Evolutionary conservation across 106 monocot species (phyloP).

Genomic region (Dioscorea dumetorum): DNA sequence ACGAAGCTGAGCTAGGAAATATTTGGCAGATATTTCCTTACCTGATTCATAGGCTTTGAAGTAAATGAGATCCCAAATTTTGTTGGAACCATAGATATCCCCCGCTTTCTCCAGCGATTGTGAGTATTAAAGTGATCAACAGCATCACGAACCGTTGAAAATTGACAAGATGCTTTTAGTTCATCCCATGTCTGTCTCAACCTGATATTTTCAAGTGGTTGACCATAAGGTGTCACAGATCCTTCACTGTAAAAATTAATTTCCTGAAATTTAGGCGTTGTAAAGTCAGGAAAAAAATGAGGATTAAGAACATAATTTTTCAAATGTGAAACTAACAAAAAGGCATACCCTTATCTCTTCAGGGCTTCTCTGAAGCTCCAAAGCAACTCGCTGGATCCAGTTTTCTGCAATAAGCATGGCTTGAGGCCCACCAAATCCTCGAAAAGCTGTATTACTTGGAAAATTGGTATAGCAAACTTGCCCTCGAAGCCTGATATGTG

Average conservation of each 20-base stretch:
- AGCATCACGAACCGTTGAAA: slow-evolving; percentile 40
- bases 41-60: slow-evolving; percentile 85
- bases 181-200: slow-evolving; percentile 66
- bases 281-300: slow-evolving; percentile 6
- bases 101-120: slow-evolving; percentile 93
- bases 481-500: slow-evolving; percentile 70
- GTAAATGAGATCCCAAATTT: slow-evolving; percentile 99
- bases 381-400: slow-evolving; percentile 80
- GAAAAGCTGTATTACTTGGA: slow-evolving; percentile 93
- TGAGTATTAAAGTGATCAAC: slow-evolving; percentile 48
- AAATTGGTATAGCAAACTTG: slow-evolving; percentile 87
- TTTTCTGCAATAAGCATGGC: slow-evolving; percentile 93
- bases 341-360: slow-evolving; percentile 77
- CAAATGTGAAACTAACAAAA: neutral
- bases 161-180: slow-evolving; percentile 72
- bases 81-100: slow-evolving; percentile 85
- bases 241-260: slow-evolving; percentile 84
- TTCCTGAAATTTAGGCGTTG: slow-evolving; percentile 37
- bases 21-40: slow-evolving; percentile 9
- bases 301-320: neutral
- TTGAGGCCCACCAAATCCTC: slow-evolving; percentile 98
- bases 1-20: neutral
- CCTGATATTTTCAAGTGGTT: slow-evolving; percentile 63
- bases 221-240: slow-evolving; percentile 70
- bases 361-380: slow-evolving; percentile 73